Base-by-base conservation (phyloP, 768 basidiomycete species). In the Russula virescens region DNA sequence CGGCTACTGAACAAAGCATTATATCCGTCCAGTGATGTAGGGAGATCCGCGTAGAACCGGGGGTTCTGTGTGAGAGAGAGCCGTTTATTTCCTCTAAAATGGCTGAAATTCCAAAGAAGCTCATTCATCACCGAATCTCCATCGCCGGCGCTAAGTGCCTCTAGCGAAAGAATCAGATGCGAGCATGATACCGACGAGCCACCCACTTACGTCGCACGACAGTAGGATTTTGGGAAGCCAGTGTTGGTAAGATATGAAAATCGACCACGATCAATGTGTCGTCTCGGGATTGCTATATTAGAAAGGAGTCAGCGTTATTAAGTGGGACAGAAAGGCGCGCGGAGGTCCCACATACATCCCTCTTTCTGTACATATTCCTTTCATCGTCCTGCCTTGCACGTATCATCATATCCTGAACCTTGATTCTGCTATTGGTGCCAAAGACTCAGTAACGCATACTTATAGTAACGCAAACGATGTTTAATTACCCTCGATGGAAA, bases 21-120 rank as follows among this genome's bases (percentile, higher is more conserved):
- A 26, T 48, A 14, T 26, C 3, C 25, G 25, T 11, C 25, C 40
- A 40, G 40, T 5, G 13, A 28, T 19, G 1, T 4, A 26, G 53
- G 23, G 23, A 5, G 25, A 26, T 11, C 18, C 5, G 6, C 9
- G 18, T 62, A 62, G 21, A 62, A 62, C 19, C 51, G 55, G 11
- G 61, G 49, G n/a, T 58, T 62, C 42, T 52, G 55, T 23, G 35
- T 18, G 2, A 62, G 55, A n/a, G 31, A 46, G 25, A 62, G 42
- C 0, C 43, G 50, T n/a, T 5, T 34, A 8, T 45, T 11, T 11
- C 45, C 55, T 8, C 3, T 13, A 14, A 14, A 52, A 35, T 43
- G 61, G 23, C 8, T 35, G 21, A 52, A 60, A 16, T 53, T 46
- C 59, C 58, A 59, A 21, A 59, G 40, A 34, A 59, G 43, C 5